Evolutionary conservation across 805 yeast genomes (phyloP), one percentile per base, ranked within the genome.

Genomic region (Blastobotrys mokoenaii): DNA sequence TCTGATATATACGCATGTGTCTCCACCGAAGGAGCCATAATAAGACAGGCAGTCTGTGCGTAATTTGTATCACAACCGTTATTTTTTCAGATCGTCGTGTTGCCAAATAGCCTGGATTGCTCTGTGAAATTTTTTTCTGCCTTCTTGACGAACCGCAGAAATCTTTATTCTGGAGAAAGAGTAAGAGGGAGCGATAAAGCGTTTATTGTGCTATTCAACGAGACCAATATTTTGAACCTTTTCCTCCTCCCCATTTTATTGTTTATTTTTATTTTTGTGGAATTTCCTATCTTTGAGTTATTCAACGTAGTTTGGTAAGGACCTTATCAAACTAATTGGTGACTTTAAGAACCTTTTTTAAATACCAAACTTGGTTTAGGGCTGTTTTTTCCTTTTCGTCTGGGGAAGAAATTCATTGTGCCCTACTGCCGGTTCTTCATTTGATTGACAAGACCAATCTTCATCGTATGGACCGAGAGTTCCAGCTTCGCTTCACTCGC

Each of bases 391-490:
- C 51, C 41, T 35, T 16, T 17, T 32, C 36, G 45, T 45, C 46
- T 29, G 46, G 51, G 39, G 45, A 37, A 47, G 27, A 16, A 30
- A 37, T 14, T 40, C 22, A 16, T 22, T 12, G 17, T 18, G 38
- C 45, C 48, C 48, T 46, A 46, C 38, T 37, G 18, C 34, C 35
- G 44, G 43, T 40, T 40, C 37, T 31, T 30, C 27, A 18, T 12
- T 33, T 33, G 33, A 40, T 44, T 22, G 15, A 17, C 18, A 34
- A 30, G 38, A 11, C 37, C 18, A 22, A 36, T 45, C 40, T 34
- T 38, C 48, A 46, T 51, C 54, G 52, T 53, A 63, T 63, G 68
- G 56, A 63, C 59, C 60, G 56, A 60, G 64, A 63, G 62, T 52
- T 60, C 40, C 60, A 58, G 46, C 57, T 56, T 46, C 63, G 65